Conservation (phyloP, 78 protist species). For the Abeoforma whisleri region DNA sequence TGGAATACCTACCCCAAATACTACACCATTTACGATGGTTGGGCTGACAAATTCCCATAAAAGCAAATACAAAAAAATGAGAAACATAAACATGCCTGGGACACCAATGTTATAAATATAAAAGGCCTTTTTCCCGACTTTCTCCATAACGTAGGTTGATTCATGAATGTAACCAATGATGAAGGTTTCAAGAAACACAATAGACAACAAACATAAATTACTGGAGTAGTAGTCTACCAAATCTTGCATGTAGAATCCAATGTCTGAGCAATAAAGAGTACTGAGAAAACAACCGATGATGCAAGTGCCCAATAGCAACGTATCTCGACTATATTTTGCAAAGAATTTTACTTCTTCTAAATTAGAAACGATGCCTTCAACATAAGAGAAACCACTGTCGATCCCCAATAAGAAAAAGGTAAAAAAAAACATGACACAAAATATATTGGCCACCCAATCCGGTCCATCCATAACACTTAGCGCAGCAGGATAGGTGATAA, state of each 20-base stretch:
- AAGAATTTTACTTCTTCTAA: neutral
- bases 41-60: neutral
- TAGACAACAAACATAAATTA: neutral
- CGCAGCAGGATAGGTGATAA: constrained; percentile 7
- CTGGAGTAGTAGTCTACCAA: neutral
- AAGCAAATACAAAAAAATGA: too few relatives aligned
- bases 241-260: neutral
- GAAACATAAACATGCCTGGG: neutral
- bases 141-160: neutral
- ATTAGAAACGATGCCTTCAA: constrained; percentile 6
- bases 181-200: neutral
- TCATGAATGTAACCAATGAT: neutral
- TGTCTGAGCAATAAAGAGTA: neutral
- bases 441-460: neutral
- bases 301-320: neutral
- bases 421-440: constrained; percentile 15
- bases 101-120: neutral
- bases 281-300: neutral
- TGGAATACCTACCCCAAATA: neutral
- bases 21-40: neutral
- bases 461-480: neutral
- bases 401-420: constrained; percentile 30
- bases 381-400: constrained; percentile 12
- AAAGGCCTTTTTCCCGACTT: neutral
- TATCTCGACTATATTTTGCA: neutral